These are phyloP conservation scores for Cystofilobasidium bisporidii DNA, from an alignment of 768 basidiomycete genomes.

Conservation along the genomic window DNA sequence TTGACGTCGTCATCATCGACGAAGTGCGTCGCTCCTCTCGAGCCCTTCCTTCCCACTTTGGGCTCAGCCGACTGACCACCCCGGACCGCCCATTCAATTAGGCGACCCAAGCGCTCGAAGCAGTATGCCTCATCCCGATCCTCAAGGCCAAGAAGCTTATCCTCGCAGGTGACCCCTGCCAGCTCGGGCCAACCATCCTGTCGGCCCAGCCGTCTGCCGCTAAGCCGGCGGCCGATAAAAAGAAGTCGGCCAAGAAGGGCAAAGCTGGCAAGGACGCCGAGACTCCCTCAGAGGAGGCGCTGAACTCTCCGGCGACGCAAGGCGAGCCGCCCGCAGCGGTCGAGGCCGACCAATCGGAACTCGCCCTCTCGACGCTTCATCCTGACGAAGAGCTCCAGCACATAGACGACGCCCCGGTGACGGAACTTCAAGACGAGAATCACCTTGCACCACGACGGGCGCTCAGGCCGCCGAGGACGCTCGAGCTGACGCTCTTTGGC, in stretches of 20 bases:
- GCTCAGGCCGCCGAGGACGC: conserved; percentile 55
- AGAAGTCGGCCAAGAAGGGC: neutral
- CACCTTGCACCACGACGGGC: neutral
- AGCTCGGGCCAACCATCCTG: conserved; percentile 85
- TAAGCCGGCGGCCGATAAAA: neutral
- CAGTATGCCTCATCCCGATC: conserved; percentile 72
- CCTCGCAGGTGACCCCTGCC: conserved; percentile 30
- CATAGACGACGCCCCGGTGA: no score
- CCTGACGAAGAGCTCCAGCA: conserved; percentile 27
- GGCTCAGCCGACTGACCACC: no score
- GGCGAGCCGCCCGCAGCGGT: no score
- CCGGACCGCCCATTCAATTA: neutral
- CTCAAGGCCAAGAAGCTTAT: conserved; percentile 69
- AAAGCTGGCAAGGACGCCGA: neutral
- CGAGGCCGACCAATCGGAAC: no score
- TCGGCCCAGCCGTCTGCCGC: conserved; percentile 39
- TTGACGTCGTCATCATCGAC: conserved; percentile 92
- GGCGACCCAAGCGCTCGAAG: conserved; percentile 91
- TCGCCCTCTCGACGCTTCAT: no score
- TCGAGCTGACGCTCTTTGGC: conserved; percentile 87
- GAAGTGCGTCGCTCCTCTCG: conserved; percentile 47
- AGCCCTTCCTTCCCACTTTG: no score
- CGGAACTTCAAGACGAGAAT: no score
- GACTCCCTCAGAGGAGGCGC: no score
- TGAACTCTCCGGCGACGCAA: no score